phyloP scores from a whole-genome alignment of 176 grass and related monocot genomes.

The Triticum dicoccoides region DNA sequence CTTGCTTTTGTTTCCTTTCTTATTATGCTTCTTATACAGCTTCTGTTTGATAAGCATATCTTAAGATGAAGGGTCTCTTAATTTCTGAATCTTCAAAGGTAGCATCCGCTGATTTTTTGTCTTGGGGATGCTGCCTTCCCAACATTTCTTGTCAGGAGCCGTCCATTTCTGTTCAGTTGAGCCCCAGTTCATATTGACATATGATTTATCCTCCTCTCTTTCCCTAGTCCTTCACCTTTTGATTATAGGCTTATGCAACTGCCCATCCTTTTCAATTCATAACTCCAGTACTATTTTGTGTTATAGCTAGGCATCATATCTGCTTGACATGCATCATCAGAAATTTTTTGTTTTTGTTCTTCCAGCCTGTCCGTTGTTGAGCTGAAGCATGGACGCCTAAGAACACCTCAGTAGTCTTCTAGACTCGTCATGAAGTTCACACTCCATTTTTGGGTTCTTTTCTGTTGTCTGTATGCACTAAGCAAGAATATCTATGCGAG shows the following conservation, averaged over 20 bases:
- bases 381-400: constrained; percentile 26
- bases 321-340: constrained; percentile 21
- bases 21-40: neutral
- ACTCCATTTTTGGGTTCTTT: constrained; percentile 35
- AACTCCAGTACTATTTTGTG: neutral
- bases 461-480: constrained; percentile 36
- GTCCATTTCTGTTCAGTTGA: neutral
- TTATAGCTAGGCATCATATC: neutral
- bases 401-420: neutral
- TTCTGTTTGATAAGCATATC: constrained; percentile 8
- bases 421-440: constrained; percentile 36
- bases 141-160: neutral
- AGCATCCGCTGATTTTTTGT: constrained; percentile 1
- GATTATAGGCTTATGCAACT: neutral
- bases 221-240: neutral
- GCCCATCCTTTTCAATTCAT: neutral
- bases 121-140: constrained; percentile 1
- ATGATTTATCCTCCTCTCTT: neutral
- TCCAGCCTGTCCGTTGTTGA: constrained; percentile 7
- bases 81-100: constrained; percentile 16
- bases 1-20: constrained; percentile 1
- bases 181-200: neutral
- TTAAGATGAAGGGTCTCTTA: constrained; percentile 24
- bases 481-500: constrained; percentile 34
- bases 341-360: constrained; percentile 24